Conservation (phyloP, 2,329 filamentous ascomycete genomes). For the Apiospora hydei region DNA sequence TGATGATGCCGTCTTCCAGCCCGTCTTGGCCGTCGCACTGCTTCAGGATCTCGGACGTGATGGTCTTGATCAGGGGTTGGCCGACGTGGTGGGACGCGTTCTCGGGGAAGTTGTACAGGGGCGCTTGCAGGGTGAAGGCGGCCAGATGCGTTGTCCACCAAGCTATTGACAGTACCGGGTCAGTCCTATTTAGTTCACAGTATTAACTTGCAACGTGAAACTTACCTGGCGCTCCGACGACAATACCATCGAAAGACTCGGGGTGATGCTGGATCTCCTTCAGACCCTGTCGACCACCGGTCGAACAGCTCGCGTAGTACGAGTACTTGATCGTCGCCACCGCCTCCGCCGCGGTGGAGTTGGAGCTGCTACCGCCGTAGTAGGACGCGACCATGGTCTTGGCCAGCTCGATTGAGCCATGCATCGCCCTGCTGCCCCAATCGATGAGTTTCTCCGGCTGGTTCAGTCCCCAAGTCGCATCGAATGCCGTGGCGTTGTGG, state of each 20-base stretch:
- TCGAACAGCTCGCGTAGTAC: constrained; percentile 66
- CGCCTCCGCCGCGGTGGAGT: constrained; percentile 31
- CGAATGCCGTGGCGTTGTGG: constrained; percentile 43
- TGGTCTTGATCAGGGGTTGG: constrained; percentile 46
- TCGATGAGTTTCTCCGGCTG: constrained; percentile 46
- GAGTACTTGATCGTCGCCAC: constrained; percentile 49
- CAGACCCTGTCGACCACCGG: constrained; percentile 65
- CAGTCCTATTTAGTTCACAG: no score
- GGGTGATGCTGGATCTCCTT: constrained; percentile 60
- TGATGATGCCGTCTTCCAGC: constrained; percentile 50
- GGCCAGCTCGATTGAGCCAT: constrained; percentile 57
- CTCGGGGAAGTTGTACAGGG: constrained; percentile 51
- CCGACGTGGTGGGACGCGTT: constrained; percentile 51
- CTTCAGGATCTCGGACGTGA: constrained; percentile 49
- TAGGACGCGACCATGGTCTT: constrained; percentile 56
- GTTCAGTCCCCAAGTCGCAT: constrained; percentile 48
- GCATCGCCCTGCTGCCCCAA: constrained; percentile 52
- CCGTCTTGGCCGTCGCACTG: constrained; percentile 55
- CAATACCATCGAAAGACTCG: constrained; percentile 64
- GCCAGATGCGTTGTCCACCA: constrained; percentile 57
- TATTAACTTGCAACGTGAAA: constrained; percentile 35
- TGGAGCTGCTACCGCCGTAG: constrained; percentile 46
- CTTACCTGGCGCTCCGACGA: constrained; percentile 54
- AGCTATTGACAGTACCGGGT: constrained; percentile 36
- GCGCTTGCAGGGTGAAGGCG: constrained; percentile 46